A percentile compares a stretch with the other conserved stretches of the same genome.
phyloP scores from a whole-genome alignment of 2,329 filamentous ascomycete genomes.

The Aspergillus sp. region DNA sequence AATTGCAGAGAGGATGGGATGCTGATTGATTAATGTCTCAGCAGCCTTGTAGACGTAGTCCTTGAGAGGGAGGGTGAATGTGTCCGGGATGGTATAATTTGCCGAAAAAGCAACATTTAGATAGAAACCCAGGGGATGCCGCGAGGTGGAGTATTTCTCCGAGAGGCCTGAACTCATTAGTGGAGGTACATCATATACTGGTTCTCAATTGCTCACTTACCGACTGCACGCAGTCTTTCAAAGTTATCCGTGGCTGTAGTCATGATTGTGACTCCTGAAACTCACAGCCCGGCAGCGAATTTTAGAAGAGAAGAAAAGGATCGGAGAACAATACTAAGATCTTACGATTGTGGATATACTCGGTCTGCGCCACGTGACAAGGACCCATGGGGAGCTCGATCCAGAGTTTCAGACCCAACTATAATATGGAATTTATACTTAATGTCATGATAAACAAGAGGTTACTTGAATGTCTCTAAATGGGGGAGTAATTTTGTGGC shows the following conservation, averaged over 20 bases:
- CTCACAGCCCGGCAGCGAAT: not conserved
- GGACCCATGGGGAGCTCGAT: no score
- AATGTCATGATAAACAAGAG: no score
- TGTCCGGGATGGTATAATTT: constrained; percentile 33
- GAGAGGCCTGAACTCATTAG: constrained; percentile 34
- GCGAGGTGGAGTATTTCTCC: constrained; percentile 46
- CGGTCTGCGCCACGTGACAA: not conserved
- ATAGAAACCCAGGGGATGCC: constrained; percentile 46
- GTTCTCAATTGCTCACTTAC: constrained; percentile 19
- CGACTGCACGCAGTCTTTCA: constrained; percentile 30
- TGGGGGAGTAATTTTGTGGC: no score
- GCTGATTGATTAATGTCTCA: constrained; percentile 37
- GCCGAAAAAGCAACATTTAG: constrained; percentile 45
- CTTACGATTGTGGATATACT: not conserved
- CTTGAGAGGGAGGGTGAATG: constrained; percentile 24
- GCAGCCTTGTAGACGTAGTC: constrained; percentile 40
- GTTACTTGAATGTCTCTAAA: no score
- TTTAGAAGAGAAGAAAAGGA: not conserved
- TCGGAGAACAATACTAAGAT: not conserved
- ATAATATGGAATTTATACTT: no score
- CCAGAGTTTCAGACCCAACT: no score
- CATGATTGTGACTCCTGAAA: constrained; percentile 18
- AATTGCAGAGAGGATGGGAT: constrained; percentile 46
- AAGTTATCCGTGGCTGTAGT: constrained; percentile 60
- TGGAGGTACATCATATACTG: not conserved